Conservation (phyloP, 2,329 filamentous ascomycete genomes). For the Thelonectria olida region DNA sequence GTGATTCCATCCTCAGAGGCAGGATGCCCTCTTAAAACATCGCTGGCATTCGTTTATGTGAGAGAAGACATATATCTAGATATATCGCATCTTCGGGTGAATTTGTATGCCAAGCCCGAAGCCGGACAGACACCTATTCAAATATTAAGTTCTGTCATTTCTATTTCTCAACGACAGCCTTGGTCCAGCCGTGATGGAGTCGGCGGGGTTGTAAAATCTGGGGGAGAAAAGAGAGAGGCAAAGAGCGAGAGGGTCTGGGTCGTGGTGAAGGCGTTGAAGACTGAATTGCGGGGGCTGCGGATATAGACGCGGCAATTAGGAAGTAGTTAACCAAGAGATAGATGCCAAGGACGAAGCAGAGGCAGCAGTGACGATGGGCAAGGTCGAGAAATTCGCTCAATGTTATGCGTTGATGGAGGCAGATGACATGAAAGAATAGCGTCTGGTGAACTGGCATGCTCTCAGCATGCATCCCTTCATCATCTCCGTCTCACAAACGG, state of each 20-base stretch:
- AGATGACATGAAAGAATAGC: too few relatives aligned
- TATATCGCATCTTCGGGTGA: too few relatives aligned
- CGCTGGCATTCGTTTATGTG: too few relatives aligned
- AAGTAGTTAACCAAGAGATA: background rate
- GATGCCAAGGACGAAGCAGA: too few relatives aligned
- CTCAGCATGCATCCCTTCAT: background rate
- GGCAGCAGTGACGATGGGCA: background rate
- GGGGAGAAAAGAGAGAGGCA: background rate
- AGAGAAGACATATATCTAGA: too few relatives aligned
- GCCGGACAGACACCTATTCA: too few relatives aligned
- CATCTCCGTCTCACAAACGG: background rate
- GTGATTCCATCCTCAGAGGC: background rate
- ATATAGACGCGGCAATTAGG: background rate
- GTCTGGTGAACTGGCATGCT: too few relatives aligned
- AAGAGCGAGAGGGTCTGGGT: too few relatives aligned
- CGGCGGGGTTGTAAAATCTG: constrained; percentile 8
- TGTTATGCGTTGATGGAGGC: too few relatives aligned
- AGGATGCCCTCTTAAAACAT: too few relatives aligned
- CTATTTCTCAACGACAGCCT: background rate
- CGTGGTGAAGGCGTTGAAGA: background rate
- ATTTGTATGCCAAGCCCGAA: too few relatives aligned
- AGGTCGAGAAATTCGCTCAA: background rate
- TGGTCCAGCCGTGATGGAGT: background rate
- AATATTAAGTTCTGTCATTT: background rate
- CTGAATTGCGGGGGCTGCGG: background rate